Evolutionary conservation across 257 asterid species (phyloP).

Genomic region (Penstemon eatonii): DNA sequence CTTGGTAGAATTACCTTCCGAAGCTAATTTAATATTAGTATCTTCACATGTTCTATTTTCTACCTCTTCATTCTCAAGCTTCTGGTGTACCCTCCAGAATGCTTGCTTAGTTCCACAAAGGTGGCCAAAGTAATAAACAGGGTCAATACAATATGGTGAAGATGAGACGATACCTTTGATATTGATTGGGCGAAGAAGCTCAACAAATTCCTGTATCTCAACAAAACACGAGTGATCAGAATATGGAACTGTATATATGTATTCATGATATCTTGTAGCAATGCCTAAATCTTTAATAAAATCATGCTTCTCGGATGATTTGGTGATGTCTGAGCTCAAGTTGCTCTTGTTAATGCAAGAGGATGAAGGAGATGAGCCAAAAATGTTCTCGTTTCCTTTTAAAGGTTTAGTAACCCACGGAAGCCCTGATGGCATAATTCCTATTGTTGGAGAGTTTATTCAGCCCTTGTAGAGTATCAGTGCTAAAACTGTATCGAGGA

Average conservation of each 20-base stretch:
- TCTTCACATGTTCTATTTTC: slow-evolving; percentile 30
- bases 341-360: slow-evolving; percentile 23
- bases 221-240: slow-evolving; percentile 86
- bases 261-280: slow-evolving; percentile 35
- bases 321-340: slow-evolving; percentile 3
- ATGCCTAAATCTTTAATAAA: slow-evolving; percentile 28
- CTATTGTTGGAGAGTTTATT: slow-evolving; percentile 68
- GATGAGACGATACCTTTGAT: slow-evolving; percentile 74
- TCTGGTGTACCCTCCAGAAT: slow-evolving; percentile 41
- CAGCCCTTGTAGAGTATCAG: slow-evolving; percentile 67
- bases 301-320: slow-evolving; percentile 29
- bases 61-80: slow-evolving; percentile 35
- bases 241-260: slow-evolving; percentile 68
- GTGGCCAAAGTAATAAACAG: slow-evolving; percentile 57
- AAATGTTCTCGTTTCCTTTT: slow-evolving; percentile 27
- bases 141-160: slow-evolving; percentile 51
- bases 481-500: slow-evolving; percentile 84
- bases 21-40: slow-evolving; percentile 31
- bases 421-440: slow-evolving; percentile 89
- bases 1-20: slow-evolving; percentile 16
- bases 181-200: slow-evolving; percentile 65
- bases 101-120: slow-evolving; percentile 61
- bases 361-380: slow-evolving; percentile 36
- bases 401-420: slow-evolving; percentile 54
- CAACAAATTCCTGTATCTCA: slow-evolving; percentile 71